Evolutionary conservation across 768 basidiomycete species (phyloP).

Genomic region (Tulasnella calospora): DNA sequence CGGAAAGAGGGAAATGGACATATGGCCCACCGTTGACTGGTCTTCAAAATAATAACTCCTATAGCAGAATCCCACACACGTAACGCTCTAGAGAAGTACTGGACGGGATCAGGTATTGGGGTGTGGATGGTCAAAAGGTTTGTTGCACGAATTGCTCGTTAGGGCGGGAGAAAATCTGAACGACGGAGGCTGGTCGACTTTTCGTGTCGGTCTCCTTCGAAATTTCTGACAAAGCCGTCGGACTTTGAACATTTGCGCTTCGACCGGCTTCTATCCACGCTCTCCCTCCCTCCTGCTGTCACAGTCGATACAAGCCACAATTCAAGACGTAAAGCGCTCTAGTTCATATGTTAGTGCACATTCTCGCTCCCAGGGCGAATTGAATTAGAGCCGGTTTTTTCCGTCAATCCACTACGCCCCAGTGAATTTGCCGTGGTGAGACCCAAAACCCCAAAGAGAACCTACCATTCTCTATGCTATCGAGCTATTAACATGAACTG

Average conservation of each 20-base stretch:
- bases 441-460: too few species aligned
- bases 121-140: neutral
- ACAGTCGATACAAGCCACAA: too few species aligned
- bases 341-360: too few species aligned
- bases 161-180: conserved; percentile 3
- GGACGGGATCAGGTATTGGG: neutral
- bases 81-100: neutral
- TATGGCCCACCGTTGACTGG: neutral
- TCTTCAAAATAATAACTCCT: neutral
- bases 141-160: neutral
- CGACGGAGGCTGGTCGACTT: conserved; percentile 2
- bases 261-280: conserved; percentile 1
- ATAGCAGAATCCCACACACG: neutral
- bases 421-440: too few species aligned
- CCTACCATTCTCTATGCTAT: too few species aligned
- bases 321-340: too few species aligned
- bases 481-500: too few species aligned
- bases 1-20: neutral
- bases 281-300: neutral
- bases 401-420: too few species aligned
- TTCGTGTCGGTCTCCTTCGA: conserved; percentile 11
- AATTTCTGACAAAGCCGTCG: conserved; percentile 5
- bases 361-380: too few species aligned
- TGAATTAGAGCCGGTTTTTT: too few species aligned
- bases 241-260: neutral